Percentiles rank a stretch among this genome's conserved stretches.
phyloP scores from a whole-genome alignment of 805 yeast species.

The Metschnikowia similis region DNA sequence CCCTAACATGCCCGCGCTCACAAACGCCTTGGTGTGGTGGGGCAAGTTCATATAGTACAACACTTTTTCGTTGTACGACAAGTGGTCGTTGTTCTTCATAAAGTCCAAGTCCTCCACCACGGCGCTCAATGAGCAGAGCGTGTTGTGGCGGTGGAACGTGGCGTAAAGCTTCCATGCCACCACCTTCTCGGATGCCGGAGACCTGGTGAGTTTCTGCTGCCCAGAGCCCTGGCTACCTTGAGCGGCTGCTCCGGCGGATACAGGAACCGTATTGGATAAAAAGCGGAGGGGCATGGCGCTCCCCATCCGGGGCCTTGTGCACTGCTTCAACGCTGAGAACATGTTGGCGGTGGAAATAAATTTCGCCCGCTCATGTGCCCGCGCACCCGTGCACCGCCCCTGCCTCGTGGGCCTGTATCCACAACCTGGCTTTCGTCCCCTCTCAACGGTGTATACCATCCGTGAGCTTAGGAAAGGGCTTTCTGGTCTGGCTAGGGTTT shows the following conservation, averaged over 20 bases:
- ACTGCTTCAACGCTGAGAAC: background rate
- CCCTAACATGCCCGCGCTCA: constrained; percentile 83
- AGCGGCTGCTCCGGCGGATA: background rate
- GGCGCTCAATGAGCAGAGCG: constrained; percentile 70
- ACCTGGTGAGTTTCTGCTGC: background rate
- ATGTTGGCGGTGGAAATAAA: background rate
- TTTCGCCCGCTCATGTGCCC: background rate
- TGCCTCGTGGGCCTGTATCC: background rate
- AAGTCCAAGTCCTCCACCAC: constrained; percentile 62
- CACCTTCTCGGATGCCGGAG: constrained; percentile 23
- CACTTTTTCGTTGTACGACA: constrained; percentile 64
- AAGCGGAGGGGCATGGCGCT: background rate
- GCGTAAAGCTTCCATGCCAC: constrained; percentile 75
- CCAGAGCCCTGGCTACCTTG: background rate
- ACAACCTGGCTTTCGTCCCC: too few species aligned
- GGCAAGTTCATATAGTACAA: constrained; percentile 76
- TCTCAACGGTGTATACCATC: too few species aligned
- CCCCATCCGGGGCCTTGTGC: background rate
- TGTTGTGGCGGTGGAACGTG: constrained; percentile 75
- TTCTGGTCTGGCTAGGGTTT: too few species aligned
- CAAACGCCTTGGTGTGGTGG: constrained; percentile 62
- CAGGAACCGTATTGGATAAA: background rate
- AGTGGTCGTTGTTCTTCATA: constrained; percentile 49
- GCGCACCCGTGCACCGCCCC: background rate
- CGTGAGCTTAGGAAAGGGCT: too few species aligned